These are phyloP conservation scores for Exobasidium cylindrosporum DNA, from an alignment of 1,284 basidiomycete species.

Conservation along the genomic window DNA sequence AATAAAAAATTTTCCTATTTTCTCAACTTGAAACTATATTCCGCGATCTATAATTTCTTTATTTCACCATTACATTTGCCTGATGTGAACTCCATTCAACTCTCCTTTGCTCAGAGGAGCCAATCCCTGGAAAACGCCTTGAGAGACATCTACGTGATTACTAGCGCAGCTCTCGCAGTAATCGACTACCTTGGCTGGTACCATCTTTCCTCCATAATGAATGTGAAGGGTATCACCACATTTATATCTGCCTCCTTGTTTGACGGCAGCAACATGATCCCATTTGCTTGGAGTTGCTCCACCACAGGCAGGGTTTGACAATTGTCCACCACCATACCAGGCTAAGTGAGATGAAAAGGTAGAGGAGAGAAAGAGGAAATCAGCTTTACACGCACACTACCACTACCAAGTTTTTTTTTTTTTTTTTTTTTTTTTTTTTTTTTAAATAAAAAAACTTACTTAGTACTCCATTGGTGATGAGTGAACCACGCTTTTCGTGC, in stretches of 20 bases:
- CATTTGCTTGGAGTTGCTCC: slow-evolving; percentile 36
- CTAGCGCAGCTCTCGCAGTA: slow-evolving; percentile 13
- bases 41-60: too few species aligned
- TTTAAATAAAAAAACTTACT: too few species aligned
- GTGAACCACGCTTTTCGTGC: not conserved
- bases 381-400: too few species aligned
- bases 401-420: too few species aligned
- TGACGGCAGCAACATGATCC: slow-evolving; percentile 39
- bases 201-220: slow-evolving; percentile 17
- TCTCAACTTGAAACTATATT: too few species aligned
- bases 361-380: too few species aligned
- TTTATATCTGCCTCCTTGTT: slow-evolving; percentile 23
- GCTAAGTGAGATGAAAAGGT: slow-evolving; percentile 10
- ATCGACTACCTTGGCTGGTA: slow-evolving; percentile 18
- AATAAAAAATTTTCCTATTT: too few species aligned
- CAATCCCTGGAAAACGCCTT: slow-evolving; percentile 39
- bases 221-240: slow-evolving; percentile 16
- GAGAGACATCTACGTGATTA: slow-evolving; percentile 36
- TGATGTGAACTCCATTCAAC: slow-evolving; percentile 18
- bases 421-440: too few species aligned
- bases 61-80: too few species aligned
- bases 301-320: slow-evolving; percentile 47
- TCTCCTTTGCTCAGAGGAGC: slow-evolving; percentile 37
- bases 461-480: slow-evolving; percentile 1
- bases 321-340: slow-evolving; percentile 23